Percentiles rank a stretch among this genome's conserved stretches.
Evolutionary conservation across 2,329 filamentous ascomycete species (phyloP).

Genomic region (Fusarium praegraminearum): DNA sequence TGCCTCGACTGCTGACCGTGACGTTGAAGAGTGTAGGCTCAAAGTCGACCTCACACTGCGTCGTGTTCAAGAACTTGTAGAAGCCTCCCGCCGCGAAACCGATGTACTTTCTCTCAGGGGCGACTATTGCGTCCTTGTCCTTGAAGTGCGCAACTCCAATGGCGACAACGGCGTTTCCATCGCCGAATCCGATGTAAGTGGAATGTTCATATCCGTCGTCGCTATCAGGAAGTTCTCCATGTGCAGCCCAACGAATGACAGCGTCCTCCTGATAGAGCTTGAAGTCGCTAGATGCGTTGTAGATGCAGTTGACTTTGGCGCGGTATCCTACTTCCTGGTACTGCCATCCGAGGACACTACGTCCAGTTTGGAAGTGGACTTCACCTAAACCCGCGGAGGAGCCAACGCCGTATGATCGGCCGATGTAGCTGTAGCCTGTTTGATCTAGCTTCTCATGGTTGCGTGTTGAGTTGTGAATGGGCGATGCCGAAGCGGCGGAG

Average conservation of each 20-base stretch:
- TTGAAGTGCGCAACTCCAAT: constrained; percentile 26
- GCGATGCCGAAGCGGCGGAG: constrained; percentile 40
- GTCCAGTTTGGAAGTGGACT: constrained; percentile 14
- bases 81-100: constrained; percentile 1
- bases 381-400: constrained; percentile 42
- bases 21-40: constrained; percentile 20
- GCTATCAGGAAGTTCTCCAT: constrained; percentile 21
- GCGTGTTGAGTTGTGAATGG: constrained; percentile 27
- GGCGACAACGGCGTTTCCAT: constrained; percentile 9
- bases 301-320: constrained; percentile 51
- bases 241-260: neutral
- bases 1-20: constrained; percentile 1
- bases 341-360: constrained; percentile 41
- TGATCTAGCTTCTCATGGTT: constrained; percentile 46
- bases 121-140: neutral
- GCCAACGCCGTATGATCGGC: constrained; percentile 47
- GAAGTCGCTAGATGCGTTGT: constrained; percentile 53
- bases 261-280: neutral
- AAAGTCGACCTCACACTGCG: constrained; percentile 20
- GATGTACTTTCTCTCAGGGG: constrained; percentile 13
- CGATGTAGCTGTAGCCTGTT: constrained; percentile 44
- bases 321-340: constrained; percentile 53
- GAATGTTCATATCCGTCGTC: constrained; percentile 10
- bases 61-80: constrained; percentile 11
- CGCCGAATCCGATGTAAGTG: constrained; percentile 12